Conservation (phyloP, 2,329 filamentous ascomycete species). For the Aspergillus brunneoviolaceus region DNA sequence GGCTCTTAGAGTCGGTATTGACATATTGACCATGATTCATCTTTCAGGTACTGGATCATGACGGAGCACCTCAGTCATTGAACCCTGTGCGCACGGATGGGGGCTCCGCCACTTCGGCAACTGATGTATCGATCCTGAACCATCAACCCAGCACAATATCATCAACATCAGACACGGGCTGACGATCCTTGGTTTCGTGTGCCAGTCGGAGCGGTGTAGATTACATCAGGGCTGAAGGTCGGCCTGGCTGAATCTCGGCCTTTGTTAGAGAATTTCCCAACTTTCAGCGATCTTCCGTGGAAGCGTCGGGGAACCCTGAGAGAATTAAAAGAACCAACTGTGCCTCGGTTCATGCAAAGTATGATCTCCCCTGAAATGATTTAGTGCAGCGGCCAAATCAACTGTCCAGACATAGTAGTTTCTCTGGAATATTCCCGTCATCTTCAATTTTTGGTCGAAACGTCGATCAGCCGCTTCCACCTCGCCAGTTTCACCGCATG, state of each 20-base stretch:
- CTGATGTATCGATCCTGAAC: neutral
- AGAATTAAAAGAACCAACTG: neutral
- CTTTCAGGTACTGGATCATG: neutral
- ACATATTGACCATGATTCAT: neutral
- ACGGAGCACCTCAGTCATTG: neutral
- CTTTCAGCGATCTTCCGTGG: neutral
- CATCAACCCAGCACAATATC: neutral
- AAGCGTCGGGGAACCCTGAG: neutral
- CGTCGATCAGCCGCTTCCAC: neutral
- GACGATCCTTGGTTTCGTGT: neutral
- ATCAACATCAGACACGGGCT: neutral
- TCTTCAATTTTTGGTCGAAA: neutral
- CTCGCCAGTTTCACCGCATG: neutral
- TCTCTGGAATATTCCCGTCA: neutral
- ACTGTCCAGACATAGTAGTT: neutral
- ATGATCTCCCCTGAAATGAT: neutral
- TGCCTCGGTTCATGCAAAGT: neutral
- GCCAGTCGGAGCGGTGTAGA: neutral
- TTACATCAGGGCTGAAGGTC: neutral
- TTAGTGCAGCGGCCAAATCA: neutral
- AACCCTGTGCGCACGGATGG: neutral
- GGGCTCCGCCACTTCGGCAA: neutral
- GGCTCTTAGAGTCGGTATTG: neutral
- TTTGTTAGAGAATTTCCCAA: neutral
- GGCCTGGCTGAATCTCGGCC: neutral